A percentile compares a stretch with the other conserved stretches of the same genome.
These are phyloP conservation scores for Babesia ovis DNA, from an alignment of 169 alveolate species.

Conservation along the genomic window DNA sequence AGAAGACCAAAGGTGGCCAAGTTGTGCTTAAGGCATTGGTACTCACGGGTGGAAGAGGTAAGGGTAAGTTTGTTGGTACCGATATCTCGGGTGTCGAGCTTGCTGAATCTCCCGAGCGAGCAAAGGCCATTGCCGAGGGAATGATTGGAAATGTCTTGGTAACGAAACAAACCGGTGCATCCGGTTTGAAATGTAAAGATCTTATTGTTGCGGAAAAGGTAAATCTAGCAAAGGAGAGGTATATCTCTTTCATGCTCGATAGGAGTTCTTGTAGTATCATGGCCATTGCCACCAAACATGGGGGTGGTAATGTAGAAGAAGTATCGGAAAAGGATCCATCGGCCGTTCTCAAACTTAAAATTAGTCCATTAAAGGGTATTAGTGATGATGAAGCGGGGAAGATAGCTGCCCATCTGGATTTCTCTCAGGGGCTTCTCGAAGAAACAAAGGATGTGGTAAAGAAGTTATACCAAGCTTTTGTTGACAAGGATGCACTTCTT, in stretches of 20 bases:
- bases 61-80: slow-evolving; percentile 85
- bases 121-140: slow-evolving; percentile 75
- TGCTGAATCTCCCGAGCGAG: slow-evolving; percentile 79
- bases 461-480: slow-evolving; percentile 81
- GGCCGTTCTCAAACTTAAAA: slow-evolving; percentile 70
- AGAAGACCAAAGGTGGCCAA: slow-evolving; percentile 50
- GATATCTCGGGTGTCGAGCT: slow-evolving; percentile 87
- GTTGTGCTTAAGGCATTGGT: slow-evolving; percentile 84
- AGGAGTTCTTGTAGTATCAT: slow-evolving; percentile 88
- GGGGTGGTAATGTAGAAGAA: slow-evolving; percentile 92
- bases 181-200: slow-evolving; percentile 83
- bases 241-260: slow-evolving; percentile 91
- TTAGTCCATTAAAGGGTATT: slow-evolving; percentile 80
- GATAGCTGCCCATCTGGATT: slow-evolving; percentile 73
- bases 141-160: slow-evolving; percentile 87
- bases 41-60: slow-evolving; percentile 92
- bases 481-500: slow-evolving; percentile 87
- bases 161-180: slow-evolving; percentile 86
- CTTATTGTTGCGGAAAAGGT: slow-evolving; percentile 85
- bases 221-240: slow-evolving; percentile 84
- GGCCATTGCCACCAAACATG: slow-evolving; percentile 83
- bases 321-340: slow-evolving; percentile 83
- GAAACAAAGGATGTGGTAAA: slow-evolving; percentile 64
- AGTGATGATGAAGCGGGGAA: slow-evolving; percentile 66
- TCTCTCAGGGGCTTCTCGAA: slow-evolving; percentile 59